Base-by-base conservation (phyloP, 176 grass and related monocot genomes). In the Cenchrus purpureus region DNA sequence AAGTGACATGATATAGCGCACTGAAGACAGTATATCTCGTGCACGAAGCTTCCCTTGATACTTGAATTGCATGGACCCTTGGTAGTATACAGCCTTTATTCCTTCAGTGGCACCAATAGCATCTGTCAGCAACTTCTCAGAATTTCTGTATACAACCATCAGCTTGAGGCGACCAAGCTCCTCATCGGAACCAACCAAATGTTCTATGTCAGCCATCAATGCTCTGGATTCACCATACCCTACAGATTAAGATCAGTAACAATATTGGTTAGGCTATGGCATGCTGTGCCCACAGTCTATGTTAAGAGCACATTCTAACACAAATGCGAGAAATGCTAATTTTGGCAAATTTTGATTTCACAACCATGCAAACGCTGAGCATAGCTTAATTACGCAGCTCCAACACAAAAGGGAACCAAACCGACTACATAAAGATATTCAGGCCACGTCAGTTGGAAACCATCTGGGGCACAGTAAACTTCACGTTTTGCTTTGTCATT, bases 151-250 rank as follows among this genome's bases (percentile, higher is more conserved):
- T 50, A 98, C 83, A 14, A 91, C 89, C 91, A 95, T 93, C 86
- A 98, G 82, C 71, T 87, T 98, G 78, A 95, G 88, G 65, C 6
- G 54, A 10, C 86, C 72, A 51, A 95, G 74, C 85, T 91, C 85
- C 61, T 87, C 43, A 6, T 86, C 72, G 25, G 84, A 73, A 69
- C 73, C 83, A 69, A 91, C 87, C 5, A 85, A 49, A 64, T 79
- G 62, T 63, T 79, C 57, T 78, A 98, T 85, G 44, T 98, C 96
- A 8, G 72, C 84, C 96, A 94, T 95, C 78, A 98, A 81, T 59
- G 91, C 90, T 87, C 93, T 91, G 74, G 91, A 91, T 81, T 98
- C 96, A 40, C 93, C 91, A 83, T 74, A 95, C 96, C 96, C 96
- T 98, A 87, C 49, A 84, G 42, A 87, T 86, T 67, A 79, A 79